phyloP scores from a whole-genome alignment of 306 rosid species.

The Quercus alba region DNA sequence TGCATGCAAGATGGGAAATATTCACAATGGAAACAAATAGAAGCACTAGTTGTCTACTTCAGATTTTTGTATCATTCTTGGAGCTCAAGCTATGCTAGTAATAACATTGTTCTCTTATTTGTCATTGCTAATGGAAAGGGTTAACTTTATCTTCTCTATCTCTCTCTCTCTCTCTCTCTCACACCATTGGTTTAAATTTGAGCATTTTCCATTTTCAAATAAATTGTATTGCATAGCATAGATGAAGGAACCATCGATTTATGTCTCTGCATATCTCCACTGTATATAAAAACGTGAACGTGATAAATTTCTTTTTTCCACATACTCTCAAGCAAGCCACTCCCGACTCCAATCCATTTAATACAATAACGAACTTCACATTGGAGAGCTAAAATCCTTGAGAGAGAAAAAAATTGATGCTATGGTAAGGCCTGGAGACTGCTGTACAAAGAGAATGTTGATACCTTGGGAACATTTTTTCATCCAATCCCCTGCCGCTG shows the following conservation, averaged over 20 bases:
- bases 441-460: too few relatives aligned
- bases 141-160: background rate
- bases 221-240: background rate
- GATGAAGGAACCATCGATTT: background rate
- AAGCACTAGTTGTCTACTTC: background rate
- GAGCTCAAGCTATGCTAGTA: background rate
- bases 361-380: too few relatives aligned
- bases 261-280: background rate
- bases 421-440: too few relatives aligned
- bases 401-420: too few relatives aligned
- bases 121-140: background rate
- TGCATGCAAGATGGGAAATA: background rate
- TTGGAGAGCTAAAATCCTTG: too few relatives aligned
- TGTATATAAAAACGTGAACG: too few relatives aligned
- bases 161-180: background rate
- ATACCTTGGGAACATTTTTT: too few relatives aligned
- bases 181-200: background rate
- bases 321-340: too few relatives aligned
- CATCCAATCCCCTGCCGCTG: too few relatives aligned
- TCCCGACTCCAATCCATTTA: too few relatives aligned
- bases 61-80: background rate
- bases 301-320: too few relatives aligned
- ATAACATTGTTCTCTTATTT: background rate
- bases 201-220: background rate
- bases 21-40: background rate